These are phyloP conservation scores for Colletotrichum lupini DNA, from an alignment of 2,329 filamentous ascomycete genomes.

Conservation along the genomic window DNA sequence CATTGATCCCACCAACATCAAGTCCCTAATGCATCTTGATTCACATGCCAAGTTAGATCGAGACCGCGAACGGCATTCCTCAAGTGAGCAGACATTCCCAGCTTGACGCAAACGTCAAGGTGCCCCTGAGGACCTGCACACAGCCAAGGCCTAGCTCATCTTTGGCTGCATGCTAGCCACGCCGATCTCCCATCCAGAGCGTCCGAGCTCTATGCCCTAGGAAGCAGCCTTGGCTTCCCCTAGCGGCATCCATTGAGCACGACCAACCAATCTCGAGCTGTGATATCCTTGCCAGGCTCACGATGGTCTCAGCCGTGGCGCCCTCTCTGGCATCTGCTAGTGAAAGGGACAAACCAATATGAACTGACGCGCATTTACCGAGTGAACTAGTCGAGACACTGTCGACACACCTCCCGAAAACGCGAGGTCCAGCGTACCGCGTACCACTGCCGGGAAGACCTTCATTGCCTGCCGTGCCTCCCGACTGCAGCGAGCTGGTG, in stretches of 20 bases:
- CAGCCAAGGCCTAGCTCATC: constrained; percentile 11
- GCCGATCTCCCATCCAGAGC: neutral
- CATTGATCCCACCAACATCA: neutral
- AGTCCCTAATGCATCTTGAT: neutral
- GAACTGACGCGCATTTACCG: neutral
- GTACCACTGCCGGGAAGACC: neutral
- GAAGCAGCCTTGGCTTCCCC: neutral
- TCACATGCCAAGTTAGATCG: neutral
- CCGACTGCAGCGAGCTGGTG: neutral
- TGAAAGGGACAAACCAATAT: neutral
- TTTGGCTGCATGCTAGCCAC: neutral
- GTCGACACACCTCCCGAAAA: neutral
- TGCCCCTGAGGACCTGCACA: constrained; percentile 14
- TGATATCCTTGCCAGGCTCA: neutral
- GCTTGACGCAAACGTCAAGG: constrained; percentile 5
- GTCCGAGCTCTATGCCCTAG: constrained; percentile 4
- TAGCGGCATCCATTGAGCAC: neutral
- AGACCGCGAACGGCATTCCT: constrained; percentile 6
- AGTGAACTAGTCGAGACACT: neutral
- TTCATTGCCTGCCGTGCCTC: neutral
- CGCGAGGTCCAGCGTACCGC: neutral
- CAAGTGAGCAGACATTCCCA: neutral
- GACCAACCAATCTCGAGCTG: neutral
- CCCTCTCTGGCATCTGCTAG: neutral
- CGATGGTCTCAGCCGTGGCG: neutral